phyloP scores from a whole-genome alignment of 2,329 filamentous ascomycete genomes.

The Chaetomiaceae sp. region DNA sequence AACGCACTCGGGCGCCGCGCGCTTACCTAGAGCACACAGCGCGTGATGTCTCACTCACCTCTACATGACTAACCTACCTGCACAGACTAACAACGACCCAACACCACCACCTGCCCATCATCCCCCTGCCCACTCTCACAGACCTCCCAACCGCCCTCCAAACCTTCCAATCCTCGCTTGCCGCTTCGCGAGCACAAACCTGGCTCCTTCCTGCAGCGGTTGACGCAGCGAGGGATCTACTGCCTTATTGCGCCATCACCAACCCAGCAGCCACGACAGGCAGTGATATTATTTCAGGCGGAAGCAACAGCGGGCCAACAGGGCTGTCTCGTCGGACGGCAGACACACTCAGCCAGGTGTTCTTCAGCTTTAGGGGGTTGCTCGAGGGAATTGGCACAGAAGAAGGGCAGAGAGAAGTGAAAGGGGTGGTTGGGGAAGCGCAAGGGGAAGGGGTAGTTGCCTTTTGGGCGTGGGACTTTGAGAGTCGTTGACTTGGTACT shows the following conservation, averaged over 20 bases:
- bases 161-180: constrained; percentile 34
- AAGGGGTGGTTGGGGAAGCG: constrained; percentile 14
- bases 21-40: too few relatives aligned
- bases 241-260: constrained; percentile 33
- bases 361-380: neutral
- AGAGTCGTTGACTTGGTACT: neutral
- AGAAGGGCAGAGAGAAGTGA: neutral
- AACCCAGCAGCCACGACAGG: constrained; percentile 23
- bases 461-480: constrained; percentile 15
- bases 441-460: constrained; percentile 13
- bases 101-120: constrained; percentile 35
- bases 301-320: neutral
- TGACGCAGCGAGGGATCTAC: constrained; percentile 25
- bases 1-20: too few relatives aligned
- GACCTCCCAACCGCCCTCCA: constrained; percentile 37
- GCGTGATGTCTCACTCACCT: neutral
- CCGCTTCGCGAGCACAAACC: neutral
- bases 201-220: neutral
- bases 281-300: too few relatives aligned
- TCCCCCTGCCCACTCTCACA: constrained; percentile 38
- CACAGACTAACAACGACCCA: constrained; percentile 32
- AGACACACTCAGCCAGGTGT: constrained; percentile 27
- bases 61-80: neutral
- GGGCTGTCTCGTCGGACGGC: constrained; percentile 24
- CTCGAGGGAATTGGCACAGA: neutral